Conservation (phyloP, 2,329 filamentous ascomycete genomes). For the Fusarium hainanense region DNA sequence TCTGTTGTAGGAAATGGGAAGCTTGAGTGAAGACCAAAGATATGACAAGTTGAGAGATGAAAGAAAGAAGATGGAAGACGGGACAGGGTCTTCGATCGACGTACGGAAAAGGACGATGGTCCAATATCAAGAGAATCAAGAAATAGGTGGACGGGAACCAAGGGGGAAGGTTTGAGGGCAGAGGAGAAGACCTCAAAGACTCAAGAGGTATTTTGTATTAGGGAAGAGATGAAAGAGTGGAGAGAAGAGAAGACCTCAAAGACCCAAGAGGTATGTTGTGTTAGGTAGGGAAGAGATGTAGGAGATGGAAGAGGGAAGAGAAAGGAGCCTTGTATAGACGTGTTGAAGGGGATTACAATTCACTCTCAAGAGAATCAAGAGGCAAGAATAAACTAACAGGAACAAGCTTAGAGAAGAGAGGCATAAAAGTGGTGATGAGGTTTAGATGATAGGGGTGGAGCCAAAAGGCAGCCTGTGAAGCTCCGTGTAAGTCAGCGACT, state of each 20-base stretch:
- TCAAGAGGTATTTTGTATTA: too few species aligned
- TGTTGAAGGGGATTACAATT: not conserved
- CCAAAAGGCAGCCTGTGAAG: slow-evolving; percentile 6
- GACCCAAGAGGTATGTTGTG: not conserved
- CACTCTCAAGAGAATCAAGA: not conserved
- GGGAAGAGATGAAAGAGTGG: too few species aligned
- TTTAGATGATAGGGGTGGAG: slow-evolving; percentile 12
- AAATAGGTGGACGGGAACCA: too few species aligned
- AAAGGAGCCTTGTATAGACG: not conserved
- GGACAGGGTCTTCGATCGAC: not conserved
- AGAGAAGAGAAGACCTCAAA: not conserved
- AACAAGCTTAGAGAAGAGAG: not conserved
- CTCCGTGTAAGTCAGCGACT: slow-evolving; percentile 22
- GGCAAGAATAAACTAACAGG: not conserved
- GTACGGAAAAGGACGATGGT: not conserved
- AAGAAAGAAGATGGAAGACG: not conserved
- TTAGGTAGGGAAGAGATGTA: not conserved
- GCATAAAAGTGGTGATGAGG: not conserved
- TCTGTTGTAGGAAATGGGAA: not conserved
- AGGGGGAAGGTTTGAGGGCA: too few species aligned
- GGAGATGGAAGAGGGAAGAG: not conserved
- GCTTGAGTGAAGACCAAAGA: not conserved
- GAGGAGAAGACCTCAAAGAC: too few species aligned
- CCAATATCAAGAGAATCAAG: not conserved
- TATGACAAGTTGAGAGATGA: not conserved